phyloP scores from a whole-genome alignment of 352 stramenopile genomes.

The Phytopythium montanum region DNA sequence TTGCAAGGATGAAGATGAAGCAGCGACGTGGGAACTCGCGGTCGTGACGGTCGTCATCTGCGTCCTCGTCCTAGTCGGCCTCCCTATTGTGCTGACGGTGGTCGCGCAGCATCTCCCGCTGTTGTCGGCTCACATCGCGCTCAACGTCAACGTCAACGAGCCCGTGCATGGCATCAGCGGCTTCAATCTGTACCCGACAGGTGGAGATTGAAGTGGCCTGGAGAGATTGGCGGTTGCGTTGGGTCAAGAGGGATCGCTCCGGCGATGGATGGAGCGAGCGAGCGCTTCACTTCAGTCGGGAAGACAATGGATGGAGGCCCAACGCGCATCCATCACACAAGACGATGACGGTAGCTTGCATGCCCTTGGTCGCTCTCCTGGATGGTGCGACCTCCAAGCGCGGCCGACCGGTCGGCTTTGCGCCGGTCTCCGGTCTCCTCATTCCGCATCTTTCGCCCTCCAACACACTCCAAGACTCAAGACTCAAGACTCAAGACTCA shows the following conservation, averaged over 20 bases:
- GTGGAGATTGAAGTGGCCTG: not conserved
- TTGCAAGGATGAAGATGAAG: not conserved
- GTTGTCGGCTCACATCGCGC: not conserved
- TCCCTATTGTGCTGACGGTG: conserved; percentile 11
- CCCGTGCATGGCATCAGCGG: conserved; percentile 3
- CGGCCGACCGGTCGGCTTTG: not conserved
- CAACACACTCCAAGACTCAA: not conserved
- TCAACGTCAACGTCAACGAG: conserved; percentile 5
- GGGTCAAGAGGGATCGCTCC: too few species aligned
- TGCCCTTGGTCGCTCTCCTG: not conserved
- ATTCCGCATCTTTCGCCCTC: not conserved
- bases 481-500: conserved; percentile 1
- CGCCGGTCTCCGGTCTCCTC: not conserved
- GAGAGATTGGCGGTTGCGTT: not conserved
- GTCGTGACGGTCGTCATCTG: conserved; percentile 8
- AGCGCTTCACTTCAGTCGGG: not conserved
- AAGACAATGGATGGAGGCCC: not conserved
- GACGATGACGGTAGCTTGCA: not conserved
- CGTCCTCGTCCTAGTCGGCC: conserved; percentile 6
- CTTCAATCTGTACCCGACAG: conserved; percentile 2
- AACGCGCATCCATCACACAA: not conserved
- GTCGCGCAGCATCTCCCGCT: not conserved
- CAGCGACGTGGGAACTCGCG: conserved; percentile 7
- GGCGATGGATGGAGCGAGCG: not conserved
- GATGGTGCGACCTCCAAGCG: too few species aligned